A percentile compares a stretch with the other conserved stretches of the same genome.
Conservation (phyloP, 768 basidiomycete species). For the Lactarius evosmus region DNA sequence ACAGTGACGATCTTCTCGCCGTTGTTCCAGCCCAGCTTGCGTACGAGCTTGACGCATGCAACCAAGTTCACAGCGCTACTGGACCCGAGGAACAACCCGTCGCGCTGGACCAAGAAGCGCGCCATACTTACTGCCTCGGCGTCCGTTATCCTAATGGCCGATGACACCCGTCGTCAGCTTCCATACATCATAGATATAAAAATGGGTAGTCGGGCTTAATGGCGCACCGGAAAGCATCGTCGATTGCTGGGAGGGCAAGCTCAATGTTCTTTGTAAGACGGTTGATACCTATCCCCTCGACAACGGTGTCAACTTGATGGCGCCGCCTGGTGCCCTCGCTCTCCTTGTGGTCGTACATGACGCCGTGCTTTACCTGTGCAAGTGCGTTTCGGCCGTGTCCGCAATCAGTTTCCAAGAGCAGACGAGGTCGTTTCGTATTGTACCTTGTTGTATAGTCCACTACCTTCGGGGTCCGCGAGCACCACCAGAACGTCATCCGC, state of each 20-base stretch:
- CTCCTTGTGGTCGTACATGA: slow-evolving; percentile 93
- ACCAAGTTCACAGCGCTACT: slow-evolving; percentile 95
- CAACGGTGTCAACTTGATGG: slow-evolving; percentile 93
- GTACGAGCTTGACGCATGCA: slow-evolving; percentile 80
- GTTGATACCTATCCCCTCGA: slow-evolving; percentile 96
- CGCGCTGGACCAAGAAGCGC: slow-evolving; percentile 82
- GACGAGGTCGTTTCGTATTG: neutral
- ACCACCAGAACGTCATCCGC: slow-evolving; percentile 63
- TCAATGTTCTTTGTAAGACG: slow-evolving; percentile 88
- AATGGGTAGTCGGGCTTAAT: neutral
- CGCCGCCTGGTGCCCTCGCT: slow-evolving; percentile 90
- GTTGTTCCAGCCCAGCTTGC: slow-evolving; percentile 62
- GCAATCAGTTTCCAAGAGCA: neutral
- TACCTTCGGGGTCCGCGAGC: slow-evolving; percentile 90
- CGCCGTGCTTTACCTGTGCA: slow-evolving; percentile 75
- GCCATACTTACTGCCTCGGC: slow-evolving; percentile 96
- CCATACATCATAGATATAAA: slow-evolving; percentile 5
- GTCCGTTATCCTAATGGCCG: slow-evolving; percentile 69
- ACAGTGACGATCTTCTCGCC: slow-evolving; percentile 82
- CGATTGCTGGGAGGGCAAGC: slow-evolving; percentile 76
- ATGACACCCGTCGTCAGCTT: slow-evolving; percentile 18
- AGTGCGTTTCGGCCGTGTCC: neutral
- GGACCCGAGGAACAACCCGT: slow-evolving; percentile 93
- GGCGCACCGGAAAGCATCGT: slow-evolving; percentile 79
- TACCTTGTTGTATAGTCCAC: slow-evolving; percentile 93